Evolutionary conservation across 169 alveolate species (phyloP), one percentile per base, ranked within the genome.

Genomic region (Eimeria tenella): DNA sequence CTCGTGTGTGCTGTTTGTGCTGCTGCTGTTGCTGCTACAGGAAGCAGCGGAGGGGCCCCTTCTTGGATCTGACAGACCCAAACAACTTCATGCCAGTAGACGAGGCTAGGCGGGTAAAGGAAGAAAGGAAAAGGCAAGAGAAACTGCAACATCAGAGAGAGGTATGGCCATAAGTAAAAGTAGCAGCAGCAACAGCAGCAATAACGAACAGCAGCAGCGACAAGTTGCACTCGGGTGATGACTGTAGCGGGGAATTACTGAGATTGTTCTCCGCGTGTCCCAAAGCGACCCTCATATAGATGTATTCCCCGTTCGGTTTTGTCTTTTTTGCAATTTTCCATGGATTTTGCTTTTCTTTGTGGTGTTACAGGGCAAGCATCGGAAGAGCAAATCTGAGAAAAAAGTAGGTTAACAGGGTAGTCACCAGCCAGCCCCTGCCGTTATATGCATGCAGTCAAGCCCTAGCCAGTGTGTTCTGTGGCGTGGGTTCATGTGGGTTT

Each of bases 21-120:
- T 31, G 42, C 42, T 31, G 42, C 42, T 31, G 50, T 70, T n/a
- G 15, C 19, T 4, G 86, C 62, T 50, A 70, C 93, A 86, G 93
- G 65, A n/a, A 31, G n/a, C 93, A 86, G 83, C n/a, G 82, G 19
- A 82, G 93, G 21, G 93, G 93, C 50, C 93, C 93, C 21, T 86
- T 31, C 55, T 31, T 65, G 55, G 93, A 86, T 25, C 71, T 86
- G 17, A 31, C 93, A n/a, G 31, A 86, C 73, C 93, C 93, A 17
- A 25, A 63, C 52, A 86, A 86, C 52, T 86, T 86, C 70, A 86
- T 86, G 93, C 93, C 93, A 31, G 84, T 86, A 49, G 93, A 86
- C 55, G 93, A 86, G 50, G 93, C 93, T 15, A 31, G 93, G 55
- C 60, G 93, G 10, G 93, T 86, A 10, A 86, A 86, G 83, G 93